Base-by-base conservation (phyloP, 164 flowering plant species). In the Brasenia schreberi region DNA sequence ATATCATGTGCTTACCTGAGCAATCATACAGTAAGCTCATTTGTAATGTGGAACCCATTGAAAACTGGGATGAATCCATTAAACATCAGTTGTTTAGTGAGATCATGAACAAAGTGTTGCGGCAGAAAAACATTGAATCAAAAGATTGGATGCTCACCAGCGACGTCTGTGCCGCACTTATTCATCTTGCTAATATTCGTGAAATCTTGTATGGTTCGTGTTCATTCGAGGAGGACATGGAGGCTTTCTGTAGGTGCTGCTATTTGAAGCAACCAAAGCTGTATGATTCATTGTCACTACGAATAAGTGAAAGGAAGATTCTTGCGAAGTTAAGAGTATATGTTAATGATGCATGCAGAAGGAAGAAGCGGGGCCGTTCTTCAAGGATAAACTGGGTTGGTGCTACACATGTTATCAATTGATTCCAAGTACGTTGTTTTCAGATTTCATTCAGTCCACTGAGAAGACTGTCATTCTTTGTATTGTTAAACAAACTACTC, bases 221-320 rank as follows among this genome's bases (percentile, higher is more conserved):
- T 16, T 78, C 90, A 23, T 18, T 85, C 63, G 79, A 82, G 56
- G 85, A 86, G 60, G 97, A 90, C 66, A 65, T 80, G 33, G 71
- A 78, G 65, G 70, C 75, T 12, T 43, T 85, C 68, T 74, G 45
- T 33, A 73, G 53, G 49, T 81, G 82, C 66, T 74, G 81, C 73
- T 61, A 53, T 59, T 19, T 60, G 4, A 68, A 23, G 42, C 82
- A 87, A 12, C 79, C 79, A 67, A 89, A 88, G 75, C 53, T 80
- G 75, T 85, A 83, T 68, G 86, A 90, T 74, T 85, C 97, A 10
- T 69, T 87, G 72, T 67, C 77, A 65, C 73, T 94, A 73, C 92
- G 91, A 16, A 74, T 89, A 43, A 84, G 96, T 39, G 97, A 94
- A 77, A 83, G 96, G 79, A 83, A 63, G 72, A 86, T 90, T 62